Evolutionary conservation across 768 basidiomycete species (phyloP).

Genomic region (Xerocomus brunneocitrinus): DNA sequence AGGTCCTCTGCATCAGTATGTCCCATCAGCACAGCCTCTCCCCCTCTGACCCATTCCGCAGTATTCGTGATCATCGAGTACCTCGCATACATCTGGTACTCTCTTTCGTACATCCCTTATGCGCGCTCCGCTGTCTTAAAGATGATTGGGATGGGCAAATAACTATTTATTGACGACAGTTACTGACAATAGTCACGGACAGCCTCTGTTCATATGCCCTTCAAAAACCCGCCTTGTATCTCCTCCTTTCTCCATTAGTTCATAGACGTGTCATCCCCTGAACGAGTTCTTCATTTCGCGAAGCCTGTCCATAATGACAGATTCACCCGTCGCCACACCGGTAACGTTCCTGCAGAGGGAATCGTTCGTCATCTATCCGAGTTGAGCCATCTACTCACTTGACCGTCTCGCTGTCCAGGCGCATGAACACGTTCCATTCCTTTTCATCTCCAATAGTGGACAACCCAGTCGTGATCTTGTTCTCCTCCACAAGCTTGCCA

Average conservation of each 20-base stretch:
- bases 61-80: slow-evolving; percentile 92
- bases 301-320: slow-evolving; percentile 66
- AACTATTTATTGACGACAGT: not conserved
- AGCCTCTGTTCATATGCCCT: no score
- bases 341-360: slow-evolving; percentile 44
- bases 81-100: slow-evolving; percentile 89
- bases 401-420: slow-evolving; percentile 58
- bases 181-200: slow-evolving; percentile 7
- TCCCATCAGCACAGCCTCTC: not conserved
- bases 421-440: slow-evolving; percentile 94
- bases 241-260: no score
- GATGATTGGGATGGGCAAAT: slow-evolving; percentile 44
- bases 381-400: slow-evolving; percentile 41
- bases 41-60: slow-evolving; percentile 24
- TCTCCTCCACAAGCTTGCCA: slow-evolving; percentile 49
- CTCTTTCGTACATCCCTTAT: slow-evolving; percentile 86
- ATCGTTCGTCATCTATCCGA: not conserved
- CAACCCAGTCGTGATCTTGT: slow-evolving; percentile 68
- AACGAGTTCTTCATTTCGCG: slow-evolving; percentile 84
- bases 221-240: no score
- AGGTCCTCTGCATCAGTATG: slow-evolving; percentile 68
- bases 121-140: slow-evolving; percentile 72
- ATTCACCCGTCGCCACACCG: slow-evolving; percentile 34
- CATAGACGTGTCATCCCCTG: slow-evolving; percentile 41
- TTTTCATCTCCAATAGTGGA: slow-evolving; percentile 93